Evolutionary conservation across 169 alveolate species (phyloP).

Genomic region (Cyclospora cayetanensis): DNA sequence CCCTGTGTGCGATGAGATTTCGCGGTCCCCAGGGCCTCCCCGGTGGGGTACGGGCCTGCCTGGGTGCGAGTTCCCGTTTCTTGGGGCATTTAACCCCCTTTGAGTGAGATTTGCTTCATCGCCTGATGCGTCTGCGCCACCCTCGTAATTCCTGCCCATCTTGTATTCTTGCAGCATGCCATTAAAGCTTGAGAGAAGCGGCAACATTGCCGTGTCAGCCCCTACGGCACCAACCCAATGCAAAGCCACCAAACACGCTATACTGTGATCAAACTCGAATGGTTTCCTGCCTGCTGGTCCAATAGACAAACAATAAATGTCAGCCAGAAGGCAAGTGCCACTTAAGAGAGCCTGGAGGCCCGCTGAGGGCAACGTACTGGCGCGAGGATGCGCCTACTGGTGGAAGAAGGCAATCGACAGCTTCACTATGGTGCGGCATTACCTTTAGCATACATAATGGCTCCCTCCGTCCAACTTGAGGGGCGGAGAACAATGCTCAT

Average conservation of each 20-base stretch:
- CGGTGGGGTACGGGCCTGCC: background rate
- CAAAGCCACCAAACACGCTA: too few species aligned
- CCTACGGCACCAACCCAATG: background rate
- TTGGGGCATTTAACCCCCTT: background rate
- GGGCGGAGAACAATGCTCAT: constrained; percentile 91
- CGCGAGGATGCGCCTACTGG: too few species aligned
- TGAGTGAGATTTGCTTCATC: background rate
- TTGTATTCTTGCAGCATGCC: background rate
- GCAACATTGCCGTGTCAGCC: constrained; percentile 32
- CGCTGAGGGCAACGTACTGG: too few species aligned
- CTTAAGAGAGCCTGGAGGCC: too few species aligned
- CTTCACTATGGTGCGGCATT: too few species aligned
- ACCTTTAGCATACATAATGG: constrained; percentile 63
- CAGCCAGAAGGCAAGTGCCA: too few species aligned
- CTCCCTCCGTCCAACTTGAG: constrained; percentile 43
- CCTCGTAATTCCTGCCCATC: background rate
- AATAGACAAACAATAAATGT: too few species aligned
- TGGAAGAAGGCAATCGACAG: too few species aligned
- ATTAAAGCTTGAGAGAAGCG: constrained; percentile 2
- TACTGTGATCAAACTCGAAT: too few species aligned
- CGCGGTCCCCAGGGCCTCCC: background rate
- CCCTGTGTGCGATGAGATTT: background rate
- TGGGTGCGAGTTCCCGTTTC: background rate
- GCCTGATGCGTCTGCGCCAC: background rate
- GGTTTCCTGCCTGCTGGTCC: too few species aligned